Evolutionary conservation across 108 stramenopile genomes (phyloP).

Genomic region (Thalassiosira profunda): DNA sequence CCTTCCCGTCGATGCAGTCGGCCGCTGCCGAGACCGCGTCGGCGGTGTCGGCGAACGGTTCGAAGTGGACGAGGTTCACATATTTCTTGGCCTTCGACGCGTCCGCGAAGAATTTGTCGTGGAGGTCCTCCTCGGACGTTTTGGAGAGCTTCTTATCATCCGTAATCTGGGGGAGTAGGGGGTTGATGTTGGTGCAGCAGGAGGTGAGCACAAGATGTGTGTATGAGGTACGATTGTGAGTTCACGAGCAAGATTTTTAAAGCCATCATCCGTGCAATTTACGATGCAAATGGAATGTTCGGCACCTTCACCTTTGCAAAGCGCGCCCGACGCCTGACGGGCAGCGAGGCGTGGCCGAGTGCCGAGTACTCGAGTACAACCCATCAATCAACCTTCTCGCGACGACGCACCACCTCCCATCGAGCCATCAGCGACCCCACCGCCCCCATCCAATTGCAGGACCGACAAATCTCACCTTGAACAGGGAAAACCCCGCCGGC

Average conservation of each 20-base stretch:
- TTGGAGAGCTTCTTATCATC: conserved; percentile 93
- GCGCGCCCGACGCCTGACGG: too few species aligned
- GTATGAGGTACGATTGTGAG: too few species aligned
- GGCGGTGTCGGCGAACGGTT: conserved; percentile 97
- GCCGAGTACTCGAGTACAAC: too few species aligned
- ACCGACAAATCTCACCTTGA: conserved; percentile 83
- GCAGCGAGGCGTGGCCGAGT: too few species aligned
- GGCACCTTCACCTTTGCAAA: too few species aligned
- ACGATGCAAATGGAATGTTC: too few species aligned
- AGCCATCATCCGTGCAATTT: too few species aligned
- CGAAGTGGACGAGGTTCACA: conserved; percentile 92
- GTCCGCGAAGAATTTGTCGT: conserved; percentile 90
- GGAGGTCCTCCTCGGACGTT: conserved; percentile 85
- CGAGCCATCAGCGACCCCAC: too few species aligned
- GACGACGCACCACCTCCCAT: background rate
- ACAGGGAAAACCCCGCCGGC: conserved; percentile 98
- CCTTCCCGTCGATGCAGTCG: conserved; percentile 94
- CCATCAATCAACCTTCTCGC: too few species aligned
- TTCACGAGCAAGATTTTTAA: too few species aligned
- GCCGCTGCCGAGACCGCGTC: conserved; percentile 98
- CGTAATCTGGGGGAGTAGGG: conserved; percentile 13
- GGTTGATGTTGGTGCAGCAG: background rate
- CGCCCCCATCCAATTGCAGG: background rate
- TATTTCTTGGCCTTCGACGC: conserved; percentile 76
- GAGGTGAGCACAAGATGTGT: background rate